Evolutionary conservation across 768 basidiomycete species (phyloP).

Genomic region (Exidia glandulosa): DNA sequence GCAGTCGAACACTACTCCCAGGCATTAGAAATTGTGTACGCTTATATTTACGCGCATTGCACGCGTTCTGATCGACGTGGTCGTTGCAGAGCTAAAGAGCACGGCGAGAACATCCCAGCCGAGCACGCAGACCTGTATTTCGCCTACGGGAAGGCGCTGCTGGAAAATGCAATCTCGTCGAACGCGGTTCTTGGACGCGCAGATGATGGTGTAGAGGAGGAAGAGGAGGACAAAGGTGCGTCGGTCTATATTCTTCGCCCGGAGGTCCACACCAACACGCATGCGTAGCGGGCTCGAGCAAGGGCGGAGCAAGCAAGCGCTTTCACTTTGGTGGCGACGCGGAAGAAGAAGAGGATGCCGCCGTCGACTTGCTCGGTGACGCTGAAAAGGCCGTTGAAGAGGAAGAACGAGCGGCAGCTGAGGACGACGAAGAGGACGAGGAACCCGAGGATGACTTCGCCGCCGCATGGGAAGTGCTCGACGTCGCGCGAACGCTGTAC

Average conservation of each 20-base stretch:
- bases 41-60: conserved; percentile 17
- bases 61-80: no score
- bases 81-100: conserved; percentile 62
- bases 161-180: conserved; percentile 85
- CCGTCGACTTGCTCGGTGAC: conserved; percentile 56
- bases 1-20: conserved; percentile 76
- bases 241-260: background rate
- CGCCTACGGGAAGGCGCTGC: conserved; percentile 82
- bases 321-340: conserved; percentile 76
- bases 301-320: conserved; percentile 38
- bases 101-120: conserved; percentile 63
- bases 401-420: conserved; percentile 39
- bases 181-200: conserved; percentile 85
- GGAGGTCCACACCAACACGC: conserved; percentile 6
- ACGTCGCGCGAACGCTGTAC: conserved; percentile 82
- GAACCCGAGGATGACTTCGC: conserved; percentile 97
- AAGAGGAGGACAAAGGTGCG: conserved; percentile 26
- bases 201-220: conserved; percentile 44
- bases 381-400: conserved; percentile 33
- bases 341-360: conserved; percentile 52
- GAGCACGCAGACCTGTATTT: conserved; percentile 84
- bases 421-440: conserved; percentile 52
- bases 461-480: conserved; percentile 93
- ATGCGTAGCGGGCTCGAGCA: conserved; percentile 22
- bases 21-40: conserved; percentile 75